Percentiles rank a stretch among this genome's conserved stretches.
Evolutionary conservation across 345 rosid genomes (phyloP).

Genomic region (Ceriops decandra): DNA sequence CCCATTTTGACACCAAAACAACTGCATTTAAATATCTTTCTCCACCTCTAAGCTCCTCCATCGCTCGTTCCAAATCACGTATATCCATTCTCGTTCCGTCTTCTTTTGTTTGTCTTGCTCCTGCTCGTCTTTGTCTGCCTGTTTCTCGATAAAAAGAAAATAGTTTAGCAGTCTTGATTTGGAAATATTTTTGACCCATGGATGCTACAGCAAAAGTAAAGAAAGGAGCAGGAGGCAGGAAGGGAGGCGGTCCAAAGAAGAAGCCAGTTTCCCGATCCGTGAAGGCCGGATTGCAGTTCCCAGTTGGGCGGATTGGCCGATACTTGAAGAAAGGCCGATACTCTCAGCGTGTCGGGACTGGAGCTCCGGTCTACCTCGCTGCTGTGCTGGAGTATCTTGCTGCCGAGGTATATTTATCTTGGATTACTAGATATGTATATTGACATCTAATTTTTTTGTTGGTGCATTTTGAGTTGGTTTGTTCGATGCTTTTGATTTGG

Average conservation of each 20-base stretch:
- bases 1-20: background rate
- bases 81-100: background rate
- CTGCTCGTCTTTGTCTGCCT: background rate
- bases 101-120: background rate
- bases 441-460: no score
- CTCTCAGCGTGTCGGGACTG: constrained; percentile 35
- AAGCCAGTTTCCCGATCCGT: constrained; percentile 34
- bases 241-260: constrained; percentile 45
- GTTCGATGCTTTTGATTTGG: no score
- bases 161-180: background rate
- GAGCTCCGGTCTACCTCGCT: constrained; percentile 42
- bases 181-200: constrained; percentile 4
- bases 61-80: background rate
- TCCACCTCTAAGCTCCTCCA: background rate
- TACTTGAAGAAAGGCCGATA: constrained; percentile 43
- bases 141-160: background rate
- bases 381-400: constrained; percentile 46
- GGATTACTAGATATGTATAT: no score
- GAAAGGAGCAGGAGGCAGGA: constrained; percentile 43
- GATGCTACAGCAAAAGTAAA: constrained; percentile 29
- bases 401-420: constrained; percentile 25
- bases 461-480: background rate
- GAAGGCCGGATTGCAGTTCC: constrained; percentile 41
- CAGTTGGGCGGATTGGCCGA: constrained; percentile 37
- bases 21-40: constrained; percentile 11